A percentile compares a stretch with the other conserved stretches of the same genome.
Conservation (phyloP, 257 asterid genomes). For the Dorcoceras hygrometricum region DNA sequence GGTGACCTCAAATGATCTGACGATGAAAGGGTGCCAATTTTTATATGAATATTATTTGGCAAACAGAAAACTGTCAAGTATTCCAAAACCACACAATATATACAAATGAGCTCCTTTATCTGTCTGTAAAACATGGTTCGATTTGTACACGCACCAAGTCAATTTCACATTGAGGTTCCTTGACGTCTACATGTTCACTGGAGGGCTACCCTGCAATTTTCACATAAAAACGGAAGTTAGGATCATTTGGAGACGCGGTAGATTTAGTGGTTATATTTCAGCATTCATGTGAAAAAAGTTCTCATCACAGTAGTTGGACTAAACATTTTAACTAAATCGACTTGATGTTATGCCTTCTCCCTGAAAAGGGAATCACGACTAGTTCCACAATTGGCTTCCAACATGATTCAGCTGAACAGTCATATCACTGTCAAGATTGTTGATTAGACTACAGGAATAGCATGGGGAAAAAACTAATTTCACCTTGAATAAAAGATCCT, state of each 20-base stretch:
- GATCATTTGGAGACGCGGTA: not conserved
- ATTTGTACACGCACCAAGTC: not conserved
- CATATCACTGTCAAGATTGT: not conserved
- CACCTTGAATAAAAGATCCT: conserved; percentile 92
- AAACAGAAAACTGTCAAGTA: not conserved
- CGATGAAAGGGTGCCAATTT: too few species aligned
- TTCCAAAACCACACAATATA: conserved; percentile 8
- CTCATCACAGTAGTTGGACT: not conserved
- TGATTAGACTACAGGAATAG: not conserved
- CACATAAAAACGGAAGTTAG: conserved; percentile 14
- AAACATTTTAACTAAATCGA: not conserved
- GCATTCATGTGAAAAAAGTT: not conserved
- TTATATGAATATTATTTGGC: not conserved
- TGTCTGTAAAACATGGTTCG: conserved; percentile 9
- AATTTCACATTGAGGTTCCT: not conserved
- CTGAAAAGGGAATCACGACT: not conserved
- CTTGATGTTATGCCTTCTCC: not conserved
- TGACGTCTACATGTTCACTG: conserved; percentile 58
- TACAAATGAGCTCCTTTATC: conserved; percentile 3
- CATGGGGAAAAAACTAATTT: conserved; percentile 11
- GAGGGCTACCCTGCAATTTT: conserved; percentile 66
- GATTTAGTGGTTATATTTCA: not conserved
- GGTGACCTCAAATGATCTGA: too few species aligned
- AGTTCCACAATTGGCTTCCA: not conserved
- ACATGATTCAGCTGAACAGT: not conserved